These are phyloP conservation scores for Colletotrichum lini DNA, from an alignment of 2,329 filamentous ascomycete genomes.

Conservation along the genomic window DNA sequence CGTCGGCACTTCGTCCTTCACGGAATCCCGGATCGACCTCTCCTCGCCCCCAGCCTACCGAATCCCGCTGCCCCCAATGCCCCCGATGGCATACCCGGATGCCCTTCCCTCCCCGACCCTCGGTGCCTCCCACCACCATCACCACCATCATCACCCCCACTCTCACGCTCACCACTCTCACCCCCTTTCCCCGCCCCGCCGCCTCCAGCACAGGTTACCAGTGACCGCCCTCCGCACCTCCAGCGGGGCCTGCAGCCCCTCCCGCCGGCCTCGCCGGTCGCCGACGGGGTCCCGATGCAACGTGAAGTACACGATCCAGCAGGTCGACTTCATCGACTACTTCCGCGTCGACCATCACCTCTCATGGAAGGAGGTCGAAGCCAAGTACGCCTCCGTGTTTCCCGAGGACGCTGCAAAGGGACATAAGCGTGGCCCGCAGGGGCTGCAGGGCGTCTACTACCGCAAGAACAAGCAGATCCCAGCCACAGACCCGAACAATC, in stretches of 20 bases:
- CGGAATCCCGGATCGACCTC: conserved; percentile 31
- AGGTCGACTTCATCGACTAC: conserved; percentile 44
- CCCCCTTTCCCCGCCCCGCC: conserved; percentile 32
- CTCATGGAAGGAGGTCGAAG: conserved; percentile 44
- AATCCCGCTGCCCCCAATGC: conserved; percentile 37
- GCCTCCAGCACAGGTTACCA: conserved; percentile 34
- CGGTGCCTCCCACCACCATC: conserved; percentile 23
- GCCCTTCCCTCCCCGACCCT: conserved; percentile 36
- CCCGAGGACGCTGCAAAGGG: conserved; percentile 40
- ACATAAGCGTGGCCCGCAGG: conserved; percentile 41
- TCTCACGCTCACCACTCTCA: not conserved
- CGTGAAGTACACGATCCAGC: conserved; percentile 44
- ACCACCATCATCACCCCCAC: conserved; percentile 5
- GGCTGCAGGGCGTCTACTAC: conserved; percentile 43
- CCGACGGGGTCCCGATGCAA: conserved; percentile 43
- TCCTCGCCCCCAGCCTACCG: conserved; percentile 35
- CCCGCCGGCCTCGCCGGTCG: conserved; percentile 37
- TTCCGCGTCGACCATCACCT: conserved; percentile 43
- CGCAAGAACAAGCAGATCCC: conserved; percentile 45
- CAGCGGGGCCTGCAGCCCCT: conserved; percentile 31
- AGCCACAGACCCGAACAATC: conserved; percentile 38
- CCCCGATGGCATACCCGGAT: conserved; percentile 39
- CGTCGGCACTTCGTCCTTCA: conserved; percentile 29
- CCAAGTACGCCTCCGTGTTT: conserved; percentile 43
- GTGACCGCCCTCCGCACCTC: conserved; percentile 13